These are phyloP conservation scores for Pichia exigua DNA, from an alignment of 805 yeast species.

Conservation along the genomic window DNA sequence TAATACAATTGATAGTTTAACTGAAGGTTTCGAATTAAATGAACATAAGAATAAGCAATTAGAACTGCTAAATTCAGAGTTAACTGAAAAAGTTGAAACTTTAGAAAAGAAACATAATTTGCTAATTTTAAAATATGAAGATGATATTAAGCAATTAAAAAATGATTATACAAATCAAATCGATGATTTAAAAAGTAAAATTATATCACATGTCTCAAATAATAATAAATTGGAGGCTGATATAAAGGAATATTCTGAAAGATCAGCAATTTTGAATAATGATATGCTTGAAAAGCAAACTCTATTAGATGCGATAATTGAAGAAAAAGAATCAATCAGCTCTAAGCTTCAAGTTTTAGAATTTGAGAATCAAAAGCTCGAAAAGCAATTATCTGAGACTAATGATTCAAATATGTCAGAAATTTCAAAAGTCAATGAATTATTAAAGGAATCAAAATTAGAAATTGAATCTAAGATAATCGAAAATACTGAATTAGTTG, in stretches of 20 bases:
- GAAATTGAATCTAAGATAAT: neutral
- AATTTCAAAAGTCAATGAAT: neutral
- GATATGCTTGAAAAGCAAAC: neutral
- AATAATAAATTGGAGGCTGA: neutral
- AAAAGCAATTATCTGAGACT: neutral
- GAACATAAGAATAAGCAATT: constrained; percentile 10
- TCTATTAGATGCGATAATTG: neutral
- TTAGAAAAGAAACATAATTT: neutral
- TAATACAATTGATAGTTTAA: constrained; percentile 22
- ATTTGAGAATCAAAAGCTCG: neutral
- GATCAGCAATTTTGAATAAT: neutral
- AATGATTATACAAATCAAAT: neutral
- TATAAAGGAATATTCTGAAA: neutral
- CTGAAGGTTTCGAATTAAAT: constrained; percentile 11
- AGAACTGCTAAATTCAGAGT: constrained; percentile 1
- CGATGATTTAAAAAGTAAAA: neutral
- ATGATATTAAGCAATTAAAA: constrained; percentile 1
- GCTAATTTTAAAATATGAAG: neutral
- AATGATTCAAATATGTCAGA: neutral
- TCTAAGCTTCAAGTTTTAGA: neutral
- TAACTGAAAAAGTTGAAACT: constrained; percentile 2
- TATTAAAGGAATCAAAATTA: neutral
- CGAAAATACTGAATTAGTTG: neutral
- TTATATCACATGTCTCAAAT: constrained; percentile 12
- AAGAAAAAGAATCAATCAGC: neutral